Evolutionary conservation across 208 protist species (phyloP).

Genomic region (Acanthamoeba triangularis): DNA sequence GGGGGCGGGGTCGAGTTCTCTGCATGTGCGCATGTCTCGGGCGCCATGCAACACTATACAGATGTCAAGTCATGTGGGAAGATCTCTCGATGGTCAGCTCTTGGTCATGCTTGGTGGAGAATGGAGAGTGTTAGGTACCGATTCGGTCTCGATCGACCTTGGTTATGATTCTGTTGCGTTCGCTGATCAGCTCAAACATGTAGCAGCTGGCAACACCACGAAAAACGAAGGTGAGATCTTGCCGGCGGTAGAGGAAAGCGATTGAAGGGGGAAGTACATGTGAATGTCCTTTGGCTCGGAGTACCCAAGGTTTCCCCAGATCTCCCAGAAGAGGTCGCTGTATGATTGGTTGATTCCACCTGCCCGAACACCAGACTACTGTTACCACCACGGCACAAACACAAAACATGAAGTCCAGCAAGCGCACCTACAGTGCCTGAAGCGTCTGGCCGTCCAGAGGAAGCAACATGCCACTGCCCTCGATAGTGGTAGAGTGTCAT

Average conservation of each 20-base stretch:
- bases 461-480: constrained; percentile 35
- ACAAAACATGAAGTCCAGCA: no score
- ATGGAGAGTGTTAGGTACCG: not conserved
- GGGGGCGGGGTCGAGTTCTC: not conserved
- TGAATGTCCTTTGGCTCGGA: not conserved
- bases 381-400: no score
- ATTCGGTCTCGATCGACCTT: constrained; percentile 1
- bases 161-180: constrained; percentile 41
- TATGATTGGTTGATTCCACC: not conserved
- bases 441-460: not conserved
- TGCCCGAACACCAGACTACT: no score
- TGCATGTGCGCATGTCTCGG: not conserved
- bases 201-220: not conserved
- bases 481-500: constrained; percentile 41
- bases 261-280: not conserved
- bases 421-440: not conserved
- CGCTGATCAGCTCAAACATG: constrained; percentile 64
- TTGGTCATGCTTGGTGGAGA: not conserved
- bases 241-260: not conserved
- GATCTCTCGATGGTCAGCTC: not conserved
- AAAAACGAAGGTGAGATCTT: not conserved
- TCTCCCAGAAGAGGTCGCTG: constrained; percentile 39
- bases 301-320: not conserved
- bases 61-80: not conserved
- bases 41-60: not conserved